These are phyloP conservation scores for Pleurotus citrinopileatus DNA, from an alignment of 768 basidiomycete genomes.

Conservation along the genomic window DNA sequence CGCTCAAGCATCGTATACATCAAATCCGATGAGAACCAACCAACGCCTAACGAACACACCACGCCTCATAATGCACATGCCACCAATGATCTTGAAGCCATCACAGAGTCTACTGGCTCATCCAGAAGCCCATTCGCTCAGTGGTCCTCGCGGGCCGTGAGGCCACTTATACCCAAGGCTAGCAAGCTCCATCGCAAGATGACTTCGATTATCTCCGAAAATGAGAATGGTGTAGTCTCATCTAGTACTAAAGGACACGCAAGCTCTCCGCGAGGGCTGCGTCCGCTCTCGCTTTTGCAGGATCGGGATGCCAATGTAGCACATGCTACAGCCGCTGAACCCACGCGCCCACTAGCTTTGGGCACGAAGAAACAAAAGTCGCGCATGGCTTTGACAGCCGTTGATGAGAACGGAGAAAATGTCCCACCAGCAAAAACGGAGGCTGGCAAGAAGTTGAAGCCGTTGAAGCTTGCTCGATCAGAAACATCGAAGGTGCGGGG, in stretches of 20 bases:
- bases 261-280: constrained; percentile 47
- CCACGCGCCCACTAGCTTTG: constrained; percentile 54
- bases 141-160: constrained; percentile 49
- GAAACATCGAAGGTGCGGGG: constrained; percentile 65
- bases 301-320: constrained; percentile 41
- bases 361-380: constrained; percentile 55
- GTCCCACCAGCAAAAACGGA: constrained; percentile 23
- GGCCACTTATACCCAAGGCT: constrained; percentile 51
- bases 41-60: constrained; percentile 19
- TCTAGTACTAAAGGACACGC: constrained; percentile 27
- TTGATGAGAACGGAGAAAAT: constrained; percentile 39
- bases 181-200: constrained; percentile 44
- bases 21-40: constrained; percentile 48
- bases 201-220: constrained; percentile 20
- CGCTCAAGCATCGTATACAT: constrained; percentile 67
- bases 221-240: constrained; percentile 13
- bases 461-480: constrained; percentile 56
- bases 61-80: constrained; percentile 20
- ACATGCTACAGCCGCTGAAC: constrained; percentile 17
- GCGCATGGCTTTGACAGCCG: constrained; percentile 24
- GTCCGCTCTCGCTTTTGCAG: constrained; percentile 61
- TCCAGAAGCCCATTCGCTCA: constrained; percentile 36
- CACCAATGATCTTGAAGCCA: constrained; percentile 15
- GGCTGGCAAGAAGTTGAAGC: constrained; percentile 50
- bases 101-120: constrained; percentile 26